Percentiles rank a stretch among this genome's conserved stretches.
These are phyloP conservation scores for Geotrichum bryndzae DNA, from an alignment of 1,139 yeast genomes.

Conservation along the genomic window DNA sequence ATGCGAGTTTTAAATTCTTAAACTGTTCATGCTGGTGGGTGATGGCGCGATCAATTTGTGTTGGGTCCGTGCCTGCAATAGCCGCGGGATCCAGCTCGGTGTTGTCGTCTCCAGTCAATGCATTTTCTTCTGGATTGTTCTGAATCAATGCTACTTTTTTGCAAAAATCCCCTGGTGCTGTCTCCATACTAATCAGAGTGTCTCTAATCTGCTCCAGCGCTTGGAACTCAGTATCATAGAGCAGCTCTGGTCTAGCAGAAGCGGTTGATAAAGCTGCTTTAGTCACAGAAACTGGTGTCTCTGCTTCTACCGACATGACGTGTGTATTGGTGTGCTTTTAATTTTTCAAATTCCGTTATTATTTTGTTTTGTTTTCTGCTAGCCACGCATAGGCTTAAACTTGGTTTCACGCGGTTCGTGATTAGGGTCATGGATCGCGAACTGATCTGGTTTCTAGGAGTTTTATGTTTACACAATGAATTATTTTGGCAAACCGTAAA, in stretches of 20 bases:
- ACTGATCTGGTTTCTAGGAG: too few species aligned
- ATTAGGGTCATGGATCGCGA: too few species aligned
- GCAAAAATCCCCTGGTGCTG: neutral
- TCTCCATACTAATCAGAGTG: neutral
- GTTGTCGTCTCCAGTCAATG: neutral
- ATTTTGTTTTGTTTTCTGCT: neutral
- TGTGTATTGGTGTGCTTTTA: neutral
- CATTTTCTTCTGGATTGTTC: neutral
- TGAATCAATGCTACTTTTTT: neutral
- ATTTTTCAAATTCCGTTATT: neutral
- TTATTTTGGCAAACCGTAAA: too few species aligned
- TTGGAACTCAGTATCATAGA: neutral
- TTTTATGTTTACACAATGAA: too few species aligned
- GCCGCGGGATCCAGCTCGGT: neutral
- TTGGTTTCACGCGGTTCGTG: too few species aligned
- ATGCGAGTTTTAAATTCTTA: slow-evolving; percentile 52
- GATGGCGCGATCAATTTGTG: slow-evolving; percentile 27
- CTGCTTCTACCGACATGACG: neutral
- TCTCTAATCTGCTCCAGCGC: neutral
- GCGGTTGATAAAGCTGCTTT: neutral
- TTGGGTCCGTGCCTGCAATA: slow-evolving; percentile 23
- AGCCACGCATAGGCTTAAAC: too few species aligned
- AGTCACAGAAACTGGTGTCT: neutral
- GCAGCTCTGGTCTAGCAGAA: neutral
- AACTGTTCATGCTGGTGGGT: slow-evolving; percentile 37